Evolutionary conservation across 306 rosid species (phyloP).

Genomic region (Erythrophleum fordii): DNA sequence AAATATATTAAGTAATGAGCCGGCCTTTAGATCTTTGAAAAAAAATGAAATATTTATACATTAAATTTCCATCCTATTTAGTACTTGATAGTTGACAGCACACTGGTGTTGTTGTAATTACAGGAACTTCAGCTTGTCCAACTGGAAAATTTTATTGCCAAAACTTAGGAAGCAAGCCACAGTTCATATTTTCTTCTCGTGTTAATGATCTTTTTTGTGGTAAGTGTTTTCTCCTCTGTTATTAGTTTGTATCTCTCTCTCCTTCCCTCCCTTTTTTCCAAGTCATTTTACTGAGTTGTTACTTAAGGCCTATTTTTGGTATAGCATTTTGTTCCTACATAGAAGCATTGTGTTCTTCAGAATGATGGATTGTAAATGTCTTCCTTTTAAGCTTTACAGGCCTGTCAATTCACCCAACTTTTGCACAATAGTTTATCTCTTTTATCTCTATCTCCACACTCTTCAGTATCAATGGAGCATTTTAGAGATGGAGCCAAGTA

Average conservation of each 20-base stretch:
- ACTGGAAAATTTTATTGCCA: conserved; percentile 76
- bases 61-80: conserved; percentile 5
- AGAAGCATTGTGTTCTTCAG: conserved; percentile 12
- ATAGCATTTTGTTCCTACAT: not conserved
- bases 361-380: conserved; percentile 6
- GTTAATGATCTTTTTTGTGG: conserved; percentile 87
- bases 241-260: not conserved
- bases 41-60: not conserved
- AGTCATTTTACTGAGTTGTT: not conserved
- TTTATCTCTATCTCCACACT: not conserved
- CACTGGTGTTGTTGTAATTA: conserved; percentile 37
- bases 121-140: conserved; percentile 95
- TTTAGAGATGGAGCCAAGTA: not conserved
- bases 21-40: not conserved
- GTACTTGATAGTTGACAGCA: conserved; percentile 28
- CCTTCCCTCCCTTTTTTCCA: not conserved
- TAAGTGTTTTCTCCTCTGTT: conserved; percentile 45
- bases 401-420: not conserved
- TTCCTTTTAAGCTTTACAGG: conserved; percentile 10
- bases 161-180: conserved; percentile 84
- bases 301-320: conserved; percentile 14
- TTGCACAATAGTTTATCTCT: not conserved
- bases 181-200: conserved; percentile 74
- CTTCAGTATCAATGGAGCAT: not conserved
- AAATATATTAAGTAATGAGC: not conserved